Percentiles rank a stretch among this genome's conserved stretches.
Conservation (phyloP, 352 stramenopile species). For the Plasmopara viticola region DNA sequence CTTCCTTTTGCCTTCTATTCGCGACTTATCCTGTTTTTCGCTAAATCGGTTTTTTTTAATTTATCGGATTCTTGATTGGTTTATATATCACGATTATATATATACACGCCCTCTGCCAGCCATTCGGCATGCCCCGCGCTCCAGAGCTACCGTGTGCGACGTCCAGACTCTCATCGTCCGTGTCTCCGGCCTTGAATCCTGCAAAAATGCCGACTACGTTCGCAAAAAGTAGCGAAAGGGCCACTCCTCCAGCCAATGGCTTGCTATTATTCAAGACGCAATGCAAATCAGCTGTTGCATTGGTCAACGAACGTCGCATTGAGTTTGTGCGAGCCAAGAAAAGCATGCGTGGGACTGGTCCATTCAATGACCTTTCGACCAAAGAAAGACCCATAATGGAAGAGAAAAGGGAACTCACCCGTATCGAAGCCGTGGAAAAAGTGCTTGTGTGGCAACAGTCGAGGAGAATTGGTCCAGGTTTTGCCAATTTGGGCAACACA, state of each 20-base stretch:
- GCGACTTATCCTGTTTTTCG: no score
- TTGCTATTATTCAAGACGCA: conserved; percentile 43
- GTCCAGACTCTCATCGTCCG: background rate
- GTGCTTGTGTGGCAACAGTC: conserved; percentile 55
- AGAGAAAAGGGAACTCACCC: conserved; percentile 35
- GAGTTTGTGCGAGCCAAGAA: conserved; percentile 66
- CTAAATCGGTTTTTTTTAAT: no score
- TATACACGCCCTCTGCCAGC: conserved; percentile 4
- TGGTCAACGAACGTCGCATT: conserved; percentile 80
- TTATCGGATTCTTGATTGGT: no score
- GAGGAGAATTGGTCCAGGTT: conserved; percentile 71
- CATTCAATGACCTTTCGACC: conserved; percentile 22
- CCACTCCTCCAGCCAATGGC: conserved; percentile 7
- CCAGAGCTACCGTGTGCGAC: conserved; percentile 3
- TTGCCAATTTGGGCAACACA: conserved; percentile 92
- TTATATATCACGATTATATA: no score
- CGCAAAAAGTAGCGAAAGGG: conserved; percentile 10
- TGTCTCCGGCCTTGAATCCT: conserved; percentile 10
- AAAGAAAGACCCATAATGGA: conserved; percentile 20
- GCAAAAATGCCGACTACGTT: background rate
- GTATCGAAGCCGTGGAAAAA: conserved; percentile 39
- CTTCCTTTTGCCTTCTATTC: no score
- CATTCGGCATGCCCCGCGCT: conserved; percentile 10
- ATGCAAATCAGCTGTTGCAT: conserved; percentile 64
- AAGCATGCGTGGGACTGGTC: conserved; percentile 37